Percentiles rank a stretch among this genome's conserved stretches.
Conservation (phyloP, 352 stramenopile genomes). For the Pythium utonaiense region DNA sequence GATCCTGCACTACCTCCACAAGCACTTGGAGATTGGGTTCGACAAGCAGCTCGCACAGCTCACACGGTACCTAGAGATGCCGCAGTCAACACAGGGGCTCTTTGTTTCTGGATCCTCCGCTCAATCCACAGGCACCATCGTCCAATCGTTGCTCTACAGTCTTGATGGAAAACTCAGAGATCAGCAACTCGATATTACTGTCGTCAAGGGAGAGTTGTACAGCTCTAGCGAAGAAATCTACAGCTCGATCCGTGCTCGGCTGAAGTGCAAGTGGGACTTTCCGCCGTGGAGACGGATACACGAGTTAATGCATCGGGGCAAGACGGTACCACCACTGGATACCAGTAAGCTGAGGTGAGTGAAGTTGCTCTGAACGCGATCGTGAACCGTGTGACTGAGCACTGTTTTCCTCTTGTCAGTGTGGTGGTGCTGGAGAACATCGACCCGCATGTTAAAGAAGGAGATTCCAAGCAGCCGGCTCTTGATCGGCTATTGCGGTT, state of each 20-base stretch:
- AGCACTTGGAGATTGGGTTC: slow-evolving; percentile 5
- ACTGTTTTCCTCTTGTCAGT: not conserved
- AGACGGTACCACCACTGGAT: not conserved
- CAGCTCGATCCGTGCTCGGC: not conserved
- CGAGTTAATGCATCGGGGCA: not conserved
- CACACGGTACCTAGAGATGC: not conserved
- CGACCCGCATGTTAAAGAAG: slow-evolving; percentile 2
- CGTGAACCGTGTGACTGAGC: no score
- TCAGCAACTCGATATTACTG: not conserved
- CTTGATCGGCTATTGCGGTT: slow-evolving; percentile 14
- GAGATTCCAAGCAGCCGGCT: not conserved
- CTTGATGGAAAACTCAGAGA: not conserved
- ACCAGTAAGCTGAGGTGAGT: not conserved
- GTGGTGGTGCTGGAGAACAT: slow-evolving; percentile 20
- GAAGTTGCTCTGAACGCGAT: not conserved
- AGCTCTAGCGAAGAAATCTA: not conserved
- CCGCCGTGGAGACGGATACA: slow-evolving; percentile 3
- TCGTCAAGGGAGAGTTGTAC: slow-evolving; percentile 7
- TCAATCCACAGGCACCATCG: not conserved
- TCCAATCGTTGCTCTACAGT: not conserved
- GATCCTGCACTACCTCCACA: slow-evolving; percentile 1
- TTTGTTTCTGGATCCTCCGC: slow-evolving; percentile 1
- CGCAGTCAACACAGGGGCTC: not conserved
- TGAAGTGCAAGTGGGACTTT: not conserved
- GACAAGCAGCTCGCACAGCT: not conserved